A percentile compares a stretch with the other conserved stretches of the same genome.
Conservation (phyloP, 441 rosid species). For the Adansonia madagascariensis region DNA sequence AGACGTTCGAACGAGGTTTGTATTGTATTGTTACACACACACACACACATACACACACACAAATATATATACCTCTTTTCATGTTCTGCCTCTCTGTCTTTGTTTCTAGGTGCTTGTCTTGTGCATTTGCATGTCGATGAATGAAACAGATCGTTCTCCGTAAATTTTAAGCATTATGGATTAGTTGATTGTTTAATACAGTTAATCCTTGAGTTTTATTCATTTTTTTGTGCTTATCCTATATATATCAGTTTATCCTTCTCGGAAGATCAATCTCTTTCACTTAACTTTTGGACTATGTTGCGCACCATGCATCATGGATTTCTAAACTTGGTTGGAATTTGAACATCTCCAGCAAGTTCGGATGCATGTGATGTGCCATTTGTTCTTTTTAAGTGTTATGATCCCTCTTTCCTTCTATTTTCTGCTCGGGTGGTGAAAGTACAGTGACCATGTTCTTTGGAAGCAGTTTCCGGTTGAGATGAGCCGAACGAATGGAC, state of each 20-base stretch:
- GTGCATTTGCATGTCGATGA: background rate
- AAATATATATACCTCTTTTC: background rate
- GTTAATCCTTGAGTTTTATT: too few relatives aligned
- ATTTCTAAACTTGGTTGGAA: background rate
- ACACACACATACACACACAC: too few relatives aligned
- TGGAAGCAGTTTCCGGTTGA: constrained; percentile 38
- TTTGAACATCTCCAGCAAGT: background rate
- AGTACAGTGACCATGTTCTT: background rate
- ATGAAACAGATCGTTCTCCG: background rate
- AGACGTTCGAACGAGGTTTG: constrained; percentile 1
- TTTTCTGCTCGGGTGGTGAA: background rate
- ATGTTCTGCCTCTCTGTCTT: background rate
- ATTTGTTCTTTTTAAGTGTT: background rate
- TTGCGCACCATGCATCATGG: background rate
- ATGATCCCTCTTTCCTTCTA: background rate
- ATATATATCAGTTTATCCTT: background rate
- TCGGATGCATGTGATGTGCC: background rate
- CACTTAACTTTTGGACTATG: background rate
- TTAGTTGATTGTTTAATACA: too few relatives aligned
- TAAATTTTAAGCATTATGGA: too few relatives aligned
- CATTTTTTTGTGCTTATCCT: too few relatives aligned
- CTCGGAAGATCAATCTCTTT: background rate
- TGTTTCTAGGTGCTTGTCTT: background rate
- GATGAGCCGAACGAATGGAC: constrained; percentile 34
- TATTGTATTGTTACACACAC: background rate